Percentiles rank a stretch among this genome's conserved stretches.
phyloP scores from a whole-genome alignment of 805 yeast genomes.

The Saturnispora serradocipensis region DNA sequence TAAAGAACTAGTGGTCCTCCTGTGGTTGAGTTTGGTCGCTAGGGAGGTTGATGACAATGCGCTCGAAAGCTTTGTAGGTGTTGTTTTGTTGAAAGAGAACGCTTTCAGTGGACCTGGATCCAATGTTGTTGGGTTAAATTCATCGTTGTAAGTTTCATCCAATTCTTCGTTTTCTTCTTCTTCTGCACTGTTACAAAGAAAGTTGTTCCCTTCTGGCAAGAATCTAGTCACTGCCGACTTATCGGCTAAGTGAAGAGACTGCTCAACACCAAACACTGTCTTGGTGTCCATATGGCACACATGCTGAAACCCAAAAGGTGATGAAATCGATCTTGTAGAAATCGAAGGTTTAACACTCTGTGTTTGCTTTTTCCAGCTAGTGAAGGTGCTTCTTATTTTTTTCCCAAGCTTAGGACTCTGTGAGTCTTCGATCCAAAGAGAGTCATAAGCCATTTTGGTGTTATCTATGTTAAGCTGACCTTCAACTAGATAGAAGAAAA shows the following conservation, averaged over 20 bases:
- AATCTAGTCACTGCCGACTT: background rate
- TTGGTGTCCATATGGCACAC: slow-evolving; percentile 3
- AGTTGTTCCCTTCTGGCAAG: background rate
- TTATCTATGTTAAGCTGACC: background rate
- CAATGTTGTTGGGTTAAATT: background rate
- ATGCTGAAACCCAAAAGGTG: slow-evolving; percentile 4
- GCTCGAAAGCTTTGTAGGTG: background rate
- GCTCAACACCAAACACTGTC: background rate
- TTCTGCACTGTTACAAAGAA: background rate
- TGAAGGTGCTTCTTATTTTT: background rate
- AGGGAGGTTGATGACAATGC: background rate
- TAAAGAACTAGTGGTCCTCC: background rate
- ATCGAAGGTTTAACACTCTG: background rate
- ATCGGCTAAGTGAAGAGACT: background rate
- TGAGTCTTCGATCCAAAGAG: slow-evolving; percentile 1
- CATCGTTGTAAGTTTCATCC: background rate
- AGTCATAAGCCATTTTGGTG: background rate
- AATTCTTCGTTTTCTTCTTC: background rate
- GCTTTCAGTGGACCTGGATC: background rate
- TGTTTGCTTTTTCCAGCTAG: background rate
- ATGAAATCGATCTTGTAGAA: slow-evolving; percentile 8
- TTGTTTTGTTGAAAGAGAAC: slow-evolving; percentile 2
- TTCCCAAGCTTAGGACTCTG: background rate
- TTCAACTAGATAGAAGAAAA: background rate
- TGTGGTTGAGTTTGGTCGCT: background rate